phyloP scores from a whole-genome alignment of 1,139 yeast genomes.

The Blastobotrys elegans region DNA sequence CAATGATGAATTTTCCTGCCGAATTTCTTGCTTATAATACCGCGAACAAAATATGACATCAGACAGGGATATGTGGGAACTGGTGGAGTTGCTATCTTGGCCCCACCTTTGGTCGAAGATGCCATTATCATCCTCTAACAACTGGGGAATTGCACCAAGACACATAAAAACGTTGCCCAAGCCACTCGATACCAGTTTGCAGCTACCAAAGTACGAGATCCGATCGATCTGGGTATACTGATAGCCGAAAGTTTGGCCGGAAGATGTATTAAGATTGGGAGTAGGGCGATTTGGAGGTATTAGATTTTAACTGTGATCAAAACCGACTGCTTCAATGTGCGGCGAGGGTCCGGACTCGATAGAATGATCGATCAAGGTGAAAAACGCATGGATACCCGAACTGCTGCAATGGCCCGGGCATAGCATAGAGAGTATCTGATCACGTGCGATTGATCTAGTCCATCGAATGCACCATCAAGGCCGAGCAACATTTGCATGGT shows the following conservation, averaged over 20 bases:
- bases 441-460: slow-evolving; percentile 2
- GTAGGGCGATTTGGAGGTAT: background rate
- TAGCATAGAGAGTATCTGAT: background rate
- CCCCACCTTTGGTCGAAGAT: no score
- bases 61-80: background rate
- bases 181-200: slow-evolving; percentile 3
- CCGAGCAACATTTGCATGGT: slow-evolving; percentile 8
- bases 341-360: no score
- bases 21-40: no score
- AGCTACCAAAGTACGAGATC: background rate
- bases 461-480: slow-evolving; percentile 5
- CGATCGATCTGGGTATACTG: slow-evolving; percentile 3
- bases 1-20: no score
- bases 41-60: no score
- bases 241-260: slow-evolving; percentile 1
- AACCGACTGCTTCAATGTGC: background rate
- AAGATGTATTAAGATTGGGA: slow-evolving; percentile 2
- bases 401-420: slow-evolving; percentile 6
- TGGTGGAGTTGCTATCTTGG: background rate
- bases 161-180: background rate
- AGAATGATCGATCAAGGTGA: background rate
- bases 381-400: background rate
- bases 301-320: background rate
- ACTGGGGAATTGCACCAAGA: background rate
- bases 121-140: background rate